These are phyloP conservation scores for Coemansia sp. DNA, from an alignment of 192 early-diverging fungal genomes.

Conservation along the genomic window DNA sequence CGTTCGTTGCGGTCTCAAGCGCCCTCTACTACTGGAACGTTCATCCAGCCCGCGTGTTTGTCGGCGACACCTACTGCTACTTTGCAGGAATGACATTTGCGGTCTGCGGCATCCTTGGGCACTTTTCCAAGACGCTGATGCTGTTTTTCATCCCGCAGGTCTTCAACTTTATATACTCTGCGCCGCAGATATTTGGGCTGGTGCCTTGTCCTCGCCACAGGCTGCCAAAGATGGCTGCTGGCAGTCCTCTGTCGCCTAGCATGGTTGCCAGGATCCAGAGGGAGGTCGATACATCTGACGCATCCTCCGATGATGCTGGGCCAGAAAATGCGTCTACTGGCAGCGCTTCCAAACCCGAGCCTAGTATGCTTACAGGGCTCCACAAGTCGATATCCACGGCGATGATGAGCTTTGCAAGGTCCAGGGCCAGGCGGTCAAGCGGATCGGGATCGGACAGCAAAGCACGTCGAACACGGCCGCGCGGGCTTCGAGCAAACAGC, in stretches of 20 bases:
- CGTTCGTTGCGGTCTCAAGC: slow-evolving; percentile 83
- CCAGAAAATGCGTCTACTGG: background rate
- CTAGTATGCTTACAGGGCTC: background rate
- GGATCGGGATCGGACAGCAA: background rate
- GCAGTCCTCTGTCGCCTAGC: slow-evolving; percentile 19
- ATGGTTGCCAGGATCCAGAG: slow-evolving; percentile 16
- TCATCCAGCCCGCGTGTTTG: slow-evolving; percentile 90
- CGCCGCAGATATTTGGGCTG: slow-evolving; percentile 92
- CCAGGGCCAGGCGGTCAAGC: slow-evolving; percentile 22
- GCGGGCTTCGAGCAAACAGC: background rate
- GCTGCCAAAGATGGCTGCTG: slow-evolving; percentile 64
- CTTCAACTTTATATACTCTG: slow-evolving; percentile 96
- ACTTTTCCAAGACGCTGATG: slow-evolving; percentile 91
- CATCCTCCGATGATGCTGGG: background rate
- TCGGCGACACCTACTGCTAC: slow-evolving; percentile 96
- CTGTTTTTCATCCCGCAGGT: slow-evolving; percentile 95
- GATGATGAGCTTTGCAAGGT: slow-evolving; percentile 48
- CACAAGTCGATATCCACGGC: slow-evolving; percentile 39
- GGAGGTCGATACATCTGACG: slow-evolving; percentile 26
- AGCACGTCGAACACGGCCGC: background rate
- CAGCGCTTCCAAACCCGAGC: background rate
- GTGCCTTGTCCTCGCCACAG: slow-evolving; percentile 95
- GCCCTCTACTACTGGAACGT: slow-evolving; percentile 89
- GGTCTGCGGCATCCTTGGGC: slow-evolving; percentile 91
- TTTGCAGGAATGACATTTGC: slow-evolving; percentile 99